These are phyloP conservation scores for Penicillium silybi DNA, from an alignment of 495 filamentous ascomycete species.

Conservation along the genomic window DNA sequence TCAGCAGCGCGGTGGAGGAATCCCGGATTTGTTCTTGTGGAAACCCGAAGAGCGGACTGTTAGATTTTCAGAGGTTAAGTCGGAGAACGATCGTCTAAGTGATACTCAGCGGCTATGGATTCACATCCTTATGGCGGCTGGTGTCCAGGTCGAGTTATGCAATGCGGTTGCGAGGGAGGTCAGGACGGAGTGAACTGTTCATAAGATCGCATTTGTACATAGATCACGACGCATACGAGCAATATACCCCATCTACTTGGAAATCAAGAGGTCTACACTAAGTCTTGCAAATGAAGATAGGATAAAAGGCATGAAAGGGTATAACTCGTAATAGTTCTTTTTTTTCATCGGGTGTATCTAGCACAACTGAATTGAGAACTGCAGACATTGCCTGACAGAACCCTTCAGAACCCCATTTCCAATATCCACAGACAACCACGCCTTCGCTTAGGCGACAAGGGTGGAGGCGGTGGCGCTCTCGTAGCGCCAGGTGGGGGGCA, in stretches of 20 bases:
- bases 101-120: slow-evolving; percentile 98
- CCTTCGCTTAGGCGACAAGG: slow-evolving; percentile 48
- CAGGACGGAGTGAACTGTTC: slow-evolving; percentile 16
- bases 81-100: slow-evolving; percentile 90
- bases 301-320: slow-evolving; percentile 17
- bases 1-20: slow-evolving; percentile 74
- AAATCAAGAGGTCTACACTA: background rate
- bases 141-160: slow-evolving; percentile 82
- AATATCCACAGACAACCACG: slow-evolving; percentile 26
- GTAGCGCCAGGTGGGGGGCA: slow-evolving; percentile 98
- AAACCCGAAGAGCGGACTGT: slow-evolving; percentile 52
- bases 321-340: slow-evolving; percentile 32
- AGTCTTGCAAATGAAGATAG: background rate
- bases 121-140: slow-evolving; percentile 80
- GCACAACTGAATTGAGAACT: slow-evolving; percentile 15
- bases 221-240: slow-evolving; percentile 4
- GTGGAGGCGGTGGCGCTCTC: slow-evolving; percentile 62
- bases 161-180: slow-evolving; percentile 79
- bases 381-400: background rate
- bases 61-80: slow-evolving; percentile 90
- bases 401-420: slow-evolving; percentile 14
- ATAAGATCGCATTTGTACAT: slow-evolving; percentile 7
- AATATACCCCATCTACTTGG: background rate
- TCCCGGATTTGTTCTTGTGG: slow-evolving; percentile 95
- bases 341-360: slow-evolving; percentile 29